Evolutionary conservation across 129 eudicot species (phyloP).

Genomic region (Solidago caesia): DNA sequence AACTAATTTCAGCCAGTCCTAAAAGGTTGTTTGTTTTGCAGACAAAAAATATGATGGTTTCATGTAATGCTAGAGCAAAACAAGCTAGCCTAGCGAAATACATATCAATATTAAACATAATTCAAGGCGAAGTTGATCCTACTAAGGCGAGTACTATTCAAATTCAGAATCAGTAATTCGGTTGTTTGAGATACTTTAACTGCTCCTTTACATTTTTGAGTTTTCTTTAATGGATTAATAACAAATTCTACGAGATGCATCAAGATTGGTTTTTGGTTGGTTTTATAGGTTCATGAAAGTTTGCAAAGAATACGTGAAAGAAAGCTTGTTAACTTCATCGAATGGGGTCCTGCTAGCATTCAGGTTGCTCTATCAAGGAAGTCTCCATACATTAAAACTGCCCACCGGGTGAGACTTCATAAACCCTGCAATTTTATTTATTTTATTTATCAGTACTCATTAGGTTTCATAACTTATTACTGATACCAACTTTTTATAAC

Average conservation of each 20-base stretch:
- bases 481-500: constrained; percentile 2
- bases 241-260: constrained; percentile 12
- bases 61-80: constrained; percentile 79
- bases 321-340: constrained; percentile 87
- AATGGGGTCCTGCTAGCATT: constrained; percentile 97
- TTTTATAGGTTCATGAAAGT: constrained; percentile 80
- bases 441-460: background rate
- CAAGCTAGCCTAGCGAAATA: constrained; percentile 89
- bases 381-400: constrained; percentile 88
- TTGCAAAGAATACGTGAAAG: constrained; percentile 90
- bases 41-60: constrained; percentile 93
- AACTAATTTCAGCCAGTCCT: background rate
- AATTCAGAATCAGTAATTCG: background rate
- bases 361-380: constrained; percentile 94
- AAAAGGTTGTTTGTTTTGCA: constrained; percentile 40
- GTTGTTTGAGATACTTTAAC: background rate
- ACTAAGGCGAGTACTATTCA: constrained; percentile 54
- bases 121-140: constrained; percentile 97
- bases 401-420: constrained; percentile 65
- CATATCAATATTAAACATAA: constrained; percentile 85
- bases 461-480: background rate
- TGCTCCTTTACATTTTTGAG: background rate
- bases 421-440: background rate
- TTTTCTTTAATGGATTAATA: background rate
- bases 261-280: constrained; percentile 11